Evolutionary conservation across 345 rosid species (phyloP).

Genomic region (Alliaria petiolata): DNA sequence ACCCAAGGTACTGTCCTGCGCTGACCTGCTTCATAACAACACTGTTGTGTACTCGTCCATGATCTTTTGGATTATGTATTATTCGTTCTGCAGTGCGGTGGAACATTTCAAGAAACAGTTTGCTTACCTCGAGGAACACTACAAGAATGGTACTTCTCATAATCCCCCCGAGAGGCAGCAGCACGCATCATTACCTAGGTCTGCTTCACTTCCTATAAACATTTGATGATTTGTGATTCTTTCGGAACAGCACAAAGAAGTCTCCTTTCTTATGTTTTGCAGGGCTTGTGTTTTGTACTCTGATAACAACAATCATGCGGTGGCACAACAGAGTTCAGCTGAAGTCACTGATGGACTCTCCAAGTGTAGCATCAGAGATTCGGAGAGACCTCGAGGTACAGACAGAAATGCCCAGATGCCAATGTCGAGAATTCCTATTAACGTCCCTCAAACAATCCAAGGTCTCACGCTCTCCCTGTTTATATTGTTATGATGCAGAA

Average conservation of each 20-base stretch:
- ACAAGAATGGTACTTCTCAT: slow-evolving; percentile 75
- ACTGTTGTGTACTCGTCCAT: background rate
- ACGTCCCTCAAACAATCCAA: slow-evolving; percentile 70
- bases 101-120: slow-evolving; percentile 98
- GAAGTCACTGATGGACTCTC: slow-evolving; percentile 71
- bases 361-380: slow-evolving; percentile 78
- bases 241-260: background rate
- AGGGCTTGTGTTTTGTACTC: slow-evolving; percentile 88
- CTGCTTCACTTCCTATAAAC: background rate
- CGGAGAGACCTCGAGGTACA: slow-evolving; percentile 47
- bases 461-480: slow-evolving; percentile 32
- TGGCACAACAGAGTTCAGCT: slow-evolving; percentile 42
- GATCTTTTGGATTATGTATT: background rate
- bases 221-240: background rate
- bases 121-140: slow-evolving; percentile 93
- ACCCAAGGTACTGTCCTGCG: slow-evolving; percentile 63
- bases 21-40: background rate
- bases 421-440: slow-evolving; percentile 73
- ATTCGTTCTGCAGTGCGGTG: slow-evolving; percentile 65
- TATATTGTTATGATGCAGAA: background rate
- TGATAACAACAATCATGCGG: slow-evolving; percentile 41
- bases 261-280: slow-evolving; percentile 9
- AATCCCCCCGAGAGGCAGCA: slow-evolving; percentile 92
- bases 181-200: slow-evolving; percentile 97
- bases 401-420: slow-evolving; percentile 64